Evolutionary conservation across 495 filamentous ascomycete genomes (phyloP).

Genomic region (Neurospora hispaniola): DNA sequence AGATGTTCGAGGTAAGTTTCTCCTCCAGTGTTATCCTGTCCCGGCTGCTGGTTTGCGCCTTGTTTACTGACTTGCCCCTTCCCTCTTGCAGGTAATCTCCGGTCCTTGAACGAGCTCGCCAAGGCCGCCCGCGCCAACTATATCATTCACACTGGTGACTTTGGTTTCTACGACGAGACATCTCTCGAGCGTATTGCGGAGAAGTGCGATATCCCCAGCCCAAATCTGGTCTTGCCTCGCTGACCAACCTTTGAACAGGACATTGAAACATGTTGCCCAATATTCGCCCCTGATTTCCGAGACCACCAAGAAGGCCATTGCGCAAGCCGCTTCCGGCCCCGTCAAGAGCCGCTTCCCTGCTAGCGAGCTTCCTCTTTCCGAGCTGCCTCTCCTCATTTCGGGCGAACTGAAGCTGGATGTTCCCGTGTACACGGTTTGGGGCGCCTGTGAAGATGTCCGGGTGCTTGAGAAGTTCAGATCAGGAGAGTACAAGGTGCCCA

Average conservation of each 20-base stretch:
- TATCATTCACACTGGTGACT: slow-evolving; percentile 97
- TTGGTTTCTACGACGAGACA: slow-evolving; percentile 96
- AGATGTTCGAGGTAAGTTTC: slow-evolving; percentile 79
- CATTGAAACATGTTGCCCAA: slow-evolving; percentile 93
- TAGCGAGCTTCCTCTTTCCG: slow-evolving; percentile 83
- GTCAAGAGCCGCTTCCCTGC: slow-evolving; percentile 74
- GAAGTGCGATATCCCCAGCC: slow-evolving; percentile 57
- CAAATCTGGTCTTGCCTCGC: slow-evolving; percentile 1
- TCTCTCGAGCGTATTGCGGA: slow-evolving; percentile 97
- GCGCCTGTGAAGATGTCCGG: slow-evolving; percentile 95
- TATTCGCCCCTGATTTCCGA: slow-evolving; percentile 93
- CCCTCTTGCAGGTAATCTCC: slow-evolving; percentile 63
- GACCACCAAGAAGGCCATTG: slow-evolving; percentile 73
- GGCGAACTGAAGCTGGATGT: slow-evolving; percentile 83
- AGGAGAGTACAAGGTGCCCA: slow-evolving; percentile 94
- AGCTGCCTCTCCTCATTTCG: slow-evolving; percentile 83
- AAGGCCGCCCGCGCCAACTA: slow-evolving; percentile 87
- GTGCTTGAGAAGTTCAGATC: slow-evolving; percentile 97
- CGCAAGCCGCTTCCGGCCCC: slow-evolving; percentile 43
- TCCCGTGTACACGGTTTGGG: slow-evolving; percentile 98
- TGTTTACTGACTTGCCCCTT: slow-evolving; percentile 12
- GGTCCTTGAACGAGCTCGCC: slow-evolving; percentile 91
- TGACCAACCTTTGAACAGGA: slow-evolving; percentile 45
- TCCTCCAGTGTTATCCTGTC: background rate
- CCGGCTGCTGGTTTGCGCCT: background rate